phyloP scores from a whole-genome alignment of 2,329 filamentous ascomycete genomes.

The Calonectria montana region DNA sequence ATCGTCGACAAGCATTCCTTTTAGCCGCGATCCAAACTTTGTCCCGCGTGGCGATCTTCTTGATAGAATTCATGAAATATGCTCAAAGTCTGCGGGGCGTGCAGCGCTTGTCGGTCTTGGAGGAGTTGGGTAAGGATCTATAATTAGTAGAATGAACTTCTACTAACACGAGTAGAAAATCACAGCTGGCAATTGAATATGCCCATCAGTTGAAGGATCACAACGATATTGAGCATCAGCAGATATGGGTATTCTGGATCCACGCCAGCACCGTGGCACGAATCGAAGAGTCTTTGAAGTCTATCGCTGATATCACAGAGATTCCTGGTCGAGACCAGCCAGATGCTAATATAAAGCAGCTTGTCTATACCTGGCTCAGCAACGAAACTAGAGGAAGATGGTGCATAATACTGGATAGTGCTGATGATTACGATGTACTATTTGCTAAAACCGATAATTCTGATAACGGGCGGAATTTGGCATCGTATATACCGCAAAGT shows the following conservation, averaged over 20 bases:
- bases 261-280: not conserved
- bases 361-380: not conserved
- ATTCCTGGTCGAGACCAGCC: not conserved
- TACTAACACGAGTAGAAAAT: slow-evolving; percentile 22
- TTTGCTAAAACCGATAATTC: not conserved
- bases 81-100: slow-evolving; percentile 33
- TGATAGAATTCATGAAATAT: slow-evolving; percentile 33
- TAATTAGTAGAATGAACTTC: not conserved
- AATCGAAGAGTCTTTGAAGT: not conserved
- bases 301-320: not conserved
- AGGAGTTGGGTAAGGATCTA: slow-evolving; percentile 37
- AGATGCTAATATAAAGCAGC: not conserved
- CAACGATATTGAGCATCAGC: not conserved
- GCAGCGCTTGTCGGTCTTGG: slow-evolving; percentile 47
- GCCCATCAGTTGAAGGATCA: slow-evolving; percentile 42
- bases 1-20: slow-evolving; percentile 32
- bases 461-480: not conserved
- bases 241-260: slow-evolving; percentile 52
- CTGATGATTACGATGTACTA: not conserved
- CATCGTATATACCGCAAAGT: not conserved
- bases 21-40: slow-evolving; percentile 45
- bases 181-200: slow-evolving; percentile 49
- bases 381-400: not conserved
- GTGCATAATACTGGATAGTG: not conserved
- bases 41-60: slow-evolving; percentile 41